Conservation (phyloP, 345 rosid genomes). For the Arabidopsis suecica region DNA sequence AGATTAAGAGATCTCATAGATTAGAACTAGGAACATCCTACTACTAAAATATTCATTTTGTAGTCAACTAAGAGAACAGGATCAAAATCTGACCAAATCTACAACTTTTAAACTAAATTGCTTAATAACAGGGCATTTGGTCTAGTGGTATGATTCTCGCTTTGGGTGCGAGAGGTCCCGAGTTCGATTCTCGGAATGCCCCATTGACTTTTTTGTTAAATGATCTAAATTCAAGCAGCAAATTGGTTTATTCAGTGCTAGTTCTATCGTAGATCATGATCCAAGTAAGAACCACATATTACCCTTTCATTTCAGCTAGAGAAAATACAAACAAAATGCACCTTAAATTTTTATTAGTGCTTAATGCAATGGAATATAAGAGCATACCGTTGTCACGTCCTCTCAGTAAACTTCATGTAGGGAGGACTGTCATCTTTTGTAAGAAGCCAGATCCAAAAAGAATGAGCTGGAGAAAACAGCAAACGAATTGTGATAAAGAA, state of each 20-base stretch:
- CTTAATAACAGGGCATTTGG: conserved; percentile 59
- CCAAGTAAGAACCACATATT: neutral
- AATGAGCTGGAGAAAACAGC: conserved; percentile 2
- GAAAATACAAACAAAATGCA: neutral
- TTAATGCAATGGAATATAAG: neutral
- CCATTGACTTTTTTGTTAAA: neutral
- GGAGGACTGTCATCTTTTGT: neutral
- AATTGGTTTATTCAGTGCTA: neutral
- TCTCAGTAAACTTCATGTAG: neutral
- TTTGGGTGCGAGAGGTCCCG: conserved; percentile 86
- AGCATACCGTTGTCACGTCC: conserved; percentile 5
- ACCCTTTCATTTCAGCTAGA: neutral
- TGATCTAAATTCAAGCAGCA: neutral
- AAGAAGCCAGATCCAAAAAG: conserved; percentile 5
- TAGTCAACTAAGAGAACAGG: neutral
- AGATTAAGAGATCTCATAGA: neutral
- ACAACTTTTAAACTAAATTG: neutral
- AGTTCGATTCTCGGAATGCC: conserved; percentile 73
- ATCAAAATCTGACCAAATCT: neutral
- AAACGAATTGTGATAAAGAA: neutral
- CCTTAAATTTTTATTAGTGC: neutral
- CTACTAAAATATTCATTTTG: neutral
- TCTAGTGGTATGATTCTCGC: conserved; percentile 77
- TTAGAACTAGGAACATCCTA: neutral
- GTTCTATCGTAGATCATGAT: neutral